These are phyloP conservation scores for Beauveria caledonica DNA, from an alignment of 2,329 filamentous ascomycete genomes.

Conservation along the genomic window DNA sequence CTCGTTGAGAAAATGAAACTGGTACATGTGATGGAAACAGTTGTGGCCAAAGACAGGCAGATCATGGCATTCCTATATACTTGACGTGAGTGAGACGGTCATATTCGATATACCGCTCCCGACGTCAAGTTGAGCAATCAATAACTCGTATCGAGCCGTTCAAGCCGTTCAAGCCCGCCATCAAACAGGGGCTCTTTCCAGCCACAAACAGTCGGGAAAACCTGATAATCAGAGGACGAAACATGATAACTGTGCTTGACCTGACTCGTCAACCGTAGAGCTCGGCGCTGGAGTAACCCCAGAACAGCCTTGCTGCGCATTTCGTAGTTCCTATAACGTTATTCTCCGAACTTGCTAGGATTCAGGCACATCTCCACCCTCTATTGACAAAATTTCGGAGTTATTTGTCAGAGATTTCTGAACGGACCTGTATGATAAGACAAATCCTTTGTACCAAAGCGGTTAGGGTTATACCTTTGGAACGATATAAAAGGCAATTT, in stretches of 20 bases:
- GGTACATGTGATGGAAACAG: background rate
- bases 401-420: background rate
- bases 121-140: background rate
- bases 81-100: background rate
- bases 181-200: background rate
- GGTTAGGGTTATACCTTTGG: background rate
- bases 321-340: background rate
- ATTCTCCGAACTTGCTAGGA: background rate
- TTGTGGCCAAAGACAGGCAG: background rate
- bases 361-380: background rate
- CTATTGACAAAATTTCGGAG: background rate
- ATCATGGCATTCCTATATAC: background rate
- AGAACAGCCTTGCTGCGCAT: background rate
- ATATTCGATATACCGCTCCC: background rate
- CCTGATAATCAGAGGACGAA: background rate
- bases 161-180: background rate
- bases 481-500: background rate
- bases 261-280: background rate
- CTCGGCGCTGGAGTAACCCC: background rate
- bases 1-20: background rate
- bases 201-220: background rate
- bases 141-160: background rate
- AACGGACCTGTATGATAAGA: background rate
- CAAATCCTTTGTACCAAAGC: background rate
- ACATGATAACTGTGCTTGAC: background rate